Conservation (phyloP, 1,139 yeast species). For the Wickerhamiella pararugosa region DNA sequence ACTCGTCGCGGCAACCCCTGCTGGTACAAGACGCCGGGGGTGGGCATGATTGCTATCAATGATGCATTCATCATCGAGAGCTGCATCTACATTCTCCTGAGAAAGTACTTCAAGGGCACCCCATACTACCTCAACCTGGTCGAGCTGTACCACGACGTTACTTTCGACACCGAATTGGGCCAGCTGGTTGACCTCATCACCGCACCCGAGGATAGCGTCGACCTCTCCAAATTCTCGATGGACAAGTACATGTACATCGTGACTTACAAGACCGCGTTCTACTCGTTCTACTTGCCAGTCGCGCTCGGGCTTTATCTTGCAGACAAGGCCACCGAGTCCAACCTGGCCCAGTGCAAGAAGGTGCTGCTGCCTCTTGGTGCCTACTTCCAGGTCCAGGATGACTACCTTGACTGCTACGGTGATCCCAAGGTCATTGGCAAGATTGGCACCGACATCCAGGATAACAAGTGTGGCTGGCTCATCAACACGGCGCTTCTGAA, state of each 20-base stretch:
- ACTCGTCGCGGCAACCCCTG: conserved; percentile 98
- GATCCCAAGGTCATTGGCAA: conserved; percentile 96
- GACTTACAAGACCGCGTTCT: conserved; percentile 92
- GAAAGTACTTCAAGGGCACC: conserved; percentile 74
- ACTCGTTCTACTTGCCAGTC: conserved; percentile 94
- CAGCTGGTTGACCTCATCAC: conserved; percentile 90
- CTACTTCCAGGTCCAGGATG: conserved; percentile 98
- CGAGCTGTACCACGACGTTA: conserved; percentile 72
- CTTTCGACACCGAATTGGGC: conserved; percentile 96
- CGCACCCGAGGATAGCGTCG: conserved; percentile 92
- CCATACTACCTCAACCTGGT: conserved; percentile 75
- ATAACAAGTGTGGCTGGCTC: conserved; percentile 97
- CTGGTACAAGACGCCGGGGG: conserved; percentile 71
- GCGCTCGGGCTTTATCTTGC: conserved; percentile 93
- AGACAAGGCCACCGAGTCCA: conserved; percentile 54
- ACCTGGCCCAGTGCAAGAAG: conserved; percentile 77
- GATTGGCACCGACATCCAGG: conserved; percentile 97
- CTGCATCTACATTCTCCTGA: conserved; percentile 76
- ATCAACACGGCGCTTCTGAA: conserved; percentile 80
- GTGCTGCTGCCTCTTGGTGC: conserved; percentile 91
- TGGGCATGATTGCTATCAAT: conserved; percentile 87
- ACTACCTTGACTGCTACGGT: conserved; percentile 92
- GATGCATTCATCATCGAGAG: conserved; percentile 96
- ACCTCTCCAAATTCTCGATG: conserved; percentile 71
- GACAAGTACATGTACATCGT: conserved; percentile 91